phyloP scores from a whole-genome alignment of 202 grass and related monocot genomes.

The Carex arenaria region DNA sequence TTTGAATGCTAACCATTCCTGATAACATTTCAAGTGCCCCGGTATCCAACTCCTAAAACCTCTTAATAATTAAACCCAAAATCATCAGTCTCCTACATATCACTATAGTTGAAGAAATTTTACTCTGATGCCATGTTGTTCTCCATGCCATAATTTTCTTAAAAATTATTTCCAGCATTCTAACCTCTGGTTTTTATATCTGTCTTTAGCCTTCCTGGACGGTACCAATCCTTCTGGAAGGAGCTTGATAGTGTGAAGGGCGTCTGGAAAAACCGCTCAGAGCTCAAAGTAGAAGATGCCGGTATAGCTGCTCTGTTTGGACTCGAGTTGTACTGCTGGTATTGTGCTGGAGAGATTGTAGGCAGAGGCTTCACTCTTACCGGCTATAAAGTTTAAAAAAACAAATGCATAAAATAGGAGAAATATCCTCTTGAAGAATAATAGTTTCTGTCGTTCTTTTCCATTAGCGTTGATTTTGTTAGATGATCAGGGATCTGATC shows the following conservation, averaged over 20 bases:
- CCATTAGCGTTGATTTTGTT: slow-evolving; percentile 26
- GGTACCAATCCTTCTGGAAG: slow-evolving; percentile 71
- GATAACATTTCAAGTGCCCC: not conserved
- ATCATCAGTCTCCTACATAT: not conserved
- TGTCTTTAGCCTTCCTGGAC: slow-evolving; percentile 62
- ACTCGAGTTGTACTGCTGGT: slow-evolving; percentile 86
- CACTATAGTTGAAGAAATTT: not conserved
- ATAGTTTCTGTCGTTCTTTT: slow-evolving; percentile 15
- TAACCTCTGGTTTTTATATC: slow-evolving; percentile 1
- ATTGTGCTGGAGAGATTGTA: slow-evolving; percentile 55
- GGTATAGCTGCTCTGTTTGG: slow-evolving; percentile 78
- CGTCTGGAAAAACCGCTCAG: slow-evolving; percentile 50
- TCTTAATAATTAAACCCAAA: not conserved
- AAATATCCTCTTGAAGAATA: slow-evolving; percentile 18
- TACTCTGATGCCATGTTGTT: not conserved
- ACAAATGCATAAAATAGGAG: not conserved
- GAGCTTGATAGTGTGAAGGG: slow-evolving; percentile 60
- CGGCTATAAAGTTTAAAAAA: slow-evolving; percentile 68
- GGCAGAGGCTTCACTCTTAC: slow-evolving; percentile 84
- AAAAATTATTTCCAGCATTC: not conserved
- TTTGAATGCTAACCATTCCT: not conserved
- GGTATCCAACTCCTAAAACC: not conserved
- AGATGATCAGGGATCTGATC: slow-evolving; percentile 12
- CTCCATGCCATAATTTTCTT: not conserved
- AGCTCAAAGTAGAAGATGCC: slow-evolving; percentile 61